A percentile compares a stretch with the other conserved stretches of the same genome.
These are phyloP conservation scores for Grosmannia clavigera DNA, from an alignment of 2,329 filamentous ascomycete genomes.

Conservation along the genomic window DNA sequence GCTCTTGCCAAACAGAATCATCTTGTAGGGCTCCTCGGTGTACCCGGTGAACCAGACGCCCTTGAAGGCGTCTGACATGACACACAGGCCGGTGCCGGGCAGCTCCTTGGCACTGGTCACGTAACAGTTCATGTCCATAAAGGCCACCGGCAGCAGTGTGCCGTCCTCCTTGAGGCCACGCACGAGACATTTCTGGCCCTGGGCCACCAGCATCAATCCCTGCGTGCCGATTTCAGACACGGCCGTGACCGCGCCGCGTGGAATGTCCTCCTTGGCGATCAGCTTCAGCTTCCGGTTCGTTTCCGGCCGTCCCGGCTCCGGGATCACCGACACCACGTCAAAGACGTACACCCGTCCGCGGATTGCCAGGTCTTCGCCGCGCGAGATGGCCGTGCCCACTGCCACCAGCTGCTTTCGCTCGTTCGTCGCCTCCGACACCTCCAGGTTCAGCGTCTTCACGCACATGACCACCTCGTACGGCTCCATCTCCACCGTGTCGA, in stretches of 20 bases:
- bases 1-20: conserved; percentile 86
- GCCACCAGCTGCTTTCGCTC: conserved; percentile 72
- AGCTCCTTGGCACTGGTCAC: conserved; percentile 78
- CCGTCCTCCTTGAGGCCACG: conserved; percentile 92
- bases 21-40: conserved; percentile 90
- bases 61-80: conserved; percentile 84
- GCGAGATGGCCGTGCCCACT: conserved; percentile 74
- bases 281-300: conserved; percentile 78
- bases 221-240: conserved; percentile 75
- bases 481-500: conserved; percentile 65
- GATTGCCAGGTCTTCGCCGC: conserved; percentile 81
- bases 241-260: conserved; percentile 82
- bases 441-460: conserved; percentile 71
- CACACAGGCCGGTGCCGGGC: conserved; percentile 68
- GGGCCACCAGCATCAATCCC: conserved; percentile 77
- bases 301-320: conserved; percentile 73
- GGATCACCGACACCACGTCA: conserved; percentile 83
- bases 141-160: conserved; percentile 82
- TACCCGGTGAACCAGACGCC: conserved; percentile 95
- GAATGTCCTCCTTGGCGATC: conserved; percentile 77
- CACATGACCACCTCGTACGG: conserved; percentile 66
- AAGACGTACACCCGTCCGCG: conserved; percentile 81
- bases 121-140: conserved; percentile 95
- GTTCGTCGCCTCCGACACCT: conserved; percentile 83
- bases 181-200: conserved; percentile 97